Evolutionary conservation across 192 early-diverging fungal species (phyloP).

Genomic region (Mortierella antarctica): DNA sequence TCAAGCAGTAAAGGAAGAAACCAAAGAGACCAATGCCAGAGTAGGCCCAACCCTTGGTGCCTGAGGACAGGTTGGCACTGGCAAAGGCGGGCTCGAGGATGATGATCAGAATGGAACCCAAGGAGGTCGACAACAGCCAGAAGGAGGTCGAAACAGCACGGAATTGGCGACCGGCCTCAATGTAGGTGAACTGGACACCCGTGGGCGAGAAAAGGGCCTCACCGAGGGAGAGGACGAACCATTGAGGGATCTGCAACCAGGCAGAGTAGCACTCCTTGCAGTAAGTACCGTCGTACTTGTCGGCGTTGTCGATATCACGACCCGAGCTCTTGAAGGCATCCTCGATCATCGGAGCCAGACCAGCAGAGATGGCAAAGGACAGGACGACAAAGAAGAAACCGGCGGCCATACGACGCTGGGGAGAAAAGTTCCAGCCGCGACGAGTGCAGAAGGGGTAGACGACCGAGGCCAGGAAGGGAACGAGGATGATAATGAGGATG

Average conservation of each 20-base stretch:
- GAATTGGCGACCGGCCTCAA: conserved; percentile 69
- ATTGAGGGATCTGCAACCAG: conserved; percentile 58
- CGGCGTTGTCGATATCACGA: conserved; percentile 2
- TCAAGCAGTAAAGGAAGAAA: conserved; percentile 35
- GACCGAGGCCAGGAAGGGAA: conserved; percentile 60
- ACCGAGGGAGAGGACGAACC: conserved; percentile 66
- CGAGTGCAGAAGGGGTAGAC: conserved; percentile 66
- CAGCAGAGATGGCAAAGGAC: conserved; percentile 56
- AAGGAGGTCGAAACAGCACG: conserved; percentile 65
- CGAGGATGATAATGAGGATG: conserved; percentile 63
- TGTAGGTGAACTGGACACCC: conserved; percentile 75
- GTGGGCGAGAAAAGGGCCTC: conserved; percentile 69
- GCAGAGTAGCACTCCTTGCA: conserved; percentile 44
- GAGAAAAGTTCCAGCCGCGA: conserved; percentile 45
- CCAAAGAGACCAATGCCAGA: conserved; percentile 50
- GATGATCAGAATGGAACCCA: conserved; percentile 56
- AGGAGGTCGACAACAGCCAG: conserved; percentile 63
- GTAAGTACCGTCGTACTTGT: conserved; percentile 30
- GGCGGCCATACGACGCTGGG: conserved; percentile 66
- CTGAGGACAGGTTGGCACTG: background rate
- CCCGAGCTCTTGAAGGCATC: conserved; percentile 12
- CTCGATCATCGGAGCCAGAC: conserved; percentile 34
- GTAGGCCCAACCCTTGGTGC: conserved; percentile 33
- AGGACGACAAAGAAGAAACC: conserved; percentile 64
- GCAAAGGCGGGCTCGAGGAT: conserved; percentile 43